phyloP scores from a whole-genome alignment of 176 grass and related monocot genomes.

The Oryza longistaminata region DNA sequence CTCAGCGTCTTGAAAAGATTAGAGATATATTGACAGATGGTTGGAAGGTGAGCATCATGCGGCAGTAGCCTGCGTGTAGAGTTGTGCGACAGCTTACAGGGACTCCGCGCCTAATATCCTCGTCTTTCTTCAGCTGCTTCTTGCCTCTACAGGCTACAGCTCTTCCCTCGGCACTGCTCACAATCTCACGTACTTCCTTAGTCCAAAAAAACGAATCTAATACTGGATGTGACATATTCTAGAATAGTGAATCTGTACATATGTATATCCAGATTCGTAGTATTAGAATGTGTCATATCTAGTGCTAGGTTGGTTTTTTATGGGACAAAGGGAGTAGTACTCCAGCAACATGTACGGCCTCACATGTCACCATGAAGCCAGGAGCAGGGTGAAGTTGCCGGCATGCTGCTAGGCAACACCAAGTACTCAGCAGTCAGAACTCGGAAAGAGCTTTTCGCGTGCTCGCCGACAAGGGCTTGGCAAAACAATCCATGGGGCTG shows the following conservation, averaged over 20 bases:
- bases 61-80: background rate
- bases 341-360: background rate
- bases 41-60: background rate
- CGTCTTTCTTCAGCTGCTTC: background rate
- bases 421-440: background rate
- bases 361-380: too few species aligned
- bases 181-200: too few species aligned
- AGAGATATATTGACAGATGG: background rate
- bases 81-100: background rate
- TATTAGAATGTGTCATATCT: too few species aligned
- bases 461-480: background rate
- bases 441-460: background rate
- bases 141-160: too few species aligned
- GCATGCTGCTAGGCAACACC: background rate
- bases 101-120: constrained; percentile 16
- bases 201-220: too few species aligned
- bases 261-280: too few species aligned
- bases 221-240: too few species aligned
- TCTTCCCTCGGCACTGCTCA: too few species aligned
- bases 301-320: too few species aligned
- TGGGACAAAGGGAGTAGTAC: too few species aligned
- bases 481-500: background rate
- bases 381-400: too few species aligned
- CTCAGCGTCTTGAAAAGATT: background rate
- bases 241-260: too few species aligned